Conservation (phyloP, 257 asterid genomes). For the Echites panduratus region DNA sequence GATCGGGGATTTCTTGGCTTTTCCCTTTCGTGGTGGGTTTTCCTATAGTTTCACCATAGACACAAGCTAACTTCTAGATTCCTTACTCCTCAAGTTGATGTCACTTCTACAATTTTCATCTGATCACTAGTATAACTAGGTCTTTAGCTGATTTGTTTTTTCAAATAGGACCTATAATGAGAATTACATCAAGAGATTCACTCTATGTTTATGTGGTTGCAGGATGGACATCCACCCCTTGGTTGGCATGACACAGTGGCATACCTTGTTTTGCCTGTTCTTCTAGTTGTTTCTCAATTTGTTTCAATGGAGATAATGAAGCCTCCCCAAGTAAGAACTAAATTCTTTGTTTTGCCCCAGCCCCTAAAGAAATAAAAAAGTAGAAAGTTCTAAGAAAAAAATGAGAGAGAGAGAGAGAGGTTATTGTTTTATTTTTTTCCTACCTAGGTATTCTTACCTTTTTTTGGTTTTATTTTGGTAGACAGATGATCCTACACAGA, state of each 20-base stretch:
- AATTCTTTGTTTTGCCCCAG: slow-evolving; percentile 7
- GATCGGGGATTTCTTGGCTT: slow-evolving; percentile 95
- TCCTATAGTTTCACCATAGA: slow-evolving; percentile 8
- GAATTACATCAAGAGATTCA: neutral
- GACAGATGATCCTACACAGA: slow-evolving; percentile 98
- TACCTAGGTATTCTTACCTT: slow-evolving; percentile 12
- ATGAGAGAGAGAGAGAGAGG: neutral
- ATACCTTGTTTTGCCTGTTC: slow-evolving; percentile 89
- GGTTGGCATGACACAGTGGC: slow-evolving; percentile 98
- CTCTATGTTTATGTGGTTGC: slow-evolving; percentile 16
- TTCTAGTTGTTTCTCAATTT: slow-evolving; percentile 78
- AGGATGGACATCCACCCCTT: slow-evolving; percentile 99
- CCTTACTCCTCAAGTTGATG: slow-evolving; percentile 13
- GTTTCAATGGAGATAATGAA: slow-evolving; percentile 98
- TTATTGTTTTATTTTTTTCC: too few species aligned
- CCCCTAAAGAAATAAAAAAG: too few species aligned
- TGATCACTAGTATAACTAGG: neutral
- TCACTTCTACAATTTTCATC: slow-evolving; percentile 10
- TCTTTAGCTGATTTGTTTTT: neutral
- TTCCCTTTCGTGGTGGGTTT: slow-evolving; percentile 85
- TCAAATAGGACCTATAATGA: neutral
- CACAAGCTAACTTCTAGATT: slow-evolving; percentile 1
- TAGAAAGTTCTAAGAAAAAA: too few species aligned
- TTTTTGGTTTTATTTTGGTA: slow-evolving; percentile 38
- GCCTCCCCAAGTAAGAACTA: slow-evolving; percentile 86